Evolutionary conservation across 2,329 filamentous ascomycete species (phyloP).

Genomic region (Fusarium camptoceras): DNA sequence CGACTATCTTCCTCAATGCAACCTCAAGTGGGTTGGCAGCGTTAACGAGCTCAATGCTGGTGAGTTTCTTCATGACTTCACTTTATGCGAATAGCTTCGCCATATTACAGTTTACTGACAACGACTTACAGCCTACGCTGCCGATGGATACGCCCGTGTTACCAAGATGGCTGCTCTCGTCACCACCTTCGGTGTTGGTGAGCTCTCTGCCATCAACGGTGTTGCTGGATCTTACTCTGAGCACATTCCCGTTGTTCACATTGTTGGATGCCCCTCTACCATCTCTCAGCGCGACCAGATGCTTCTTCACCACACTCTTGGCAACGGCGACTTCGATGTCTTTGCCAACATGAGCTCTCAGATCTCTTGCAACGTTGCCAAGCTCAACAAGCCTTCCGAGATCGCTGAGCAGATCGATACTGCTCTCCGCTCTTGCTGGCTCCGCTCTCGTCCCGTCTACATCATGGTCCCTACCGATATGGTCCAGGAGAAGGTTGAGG

Average conservation of each 20-base stretch:
- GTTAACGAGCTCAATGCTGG: conserved; percentile 80
- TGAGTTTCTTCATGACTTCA: conserved; percentile 51
- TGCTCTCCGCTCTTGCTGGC: conserved; percentile 78
- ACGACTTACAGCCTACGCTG: conserved; percentile 70
- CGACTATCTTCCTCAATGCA: conserved; percentile 71
- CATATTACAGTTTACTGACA: conserved; percentile 27
- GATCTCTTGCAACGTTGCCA: conserved; percentile 77
- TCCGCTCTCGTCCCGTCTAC: conserved; percentile 83
- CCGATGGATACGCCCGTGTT: conserved; percentile 82
- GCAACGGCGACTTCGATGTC: conserved; percentile 83
- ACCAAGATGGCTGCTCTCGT: conserved; percentile 77
- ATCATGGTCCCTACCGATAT: conserved; percentile 86
- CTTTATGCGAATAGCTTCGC: conserved; percentile 6
- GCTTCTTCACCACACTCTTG: conserved; percentile 75
- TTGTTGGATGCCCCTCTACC: conserved; percentile 67
- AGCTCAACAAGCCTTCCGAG: conserved; percentile 75
- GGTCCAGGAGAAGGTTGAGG: conserved; percentile 80
- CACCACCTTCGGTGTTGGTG: conserved; percentile 81
- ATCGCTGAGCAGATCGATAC: conserved; percentile 82
- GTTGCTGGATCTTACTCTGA: conserved; percentile 81
- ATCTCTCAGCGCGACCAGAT: conserved; percentile 61
- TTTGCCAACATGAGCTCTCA: conserved; percentile 82
- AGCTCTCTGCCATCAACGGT: conserved; percentile 79
- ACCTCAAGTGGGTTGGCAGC: conserved; percentile 74
- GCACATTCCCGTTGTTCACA: conserved; percentile 77